Conservation (phyloP, 2,329 filamentous ascomycete species). For the Sarocladiaceae sp. region DNA sequence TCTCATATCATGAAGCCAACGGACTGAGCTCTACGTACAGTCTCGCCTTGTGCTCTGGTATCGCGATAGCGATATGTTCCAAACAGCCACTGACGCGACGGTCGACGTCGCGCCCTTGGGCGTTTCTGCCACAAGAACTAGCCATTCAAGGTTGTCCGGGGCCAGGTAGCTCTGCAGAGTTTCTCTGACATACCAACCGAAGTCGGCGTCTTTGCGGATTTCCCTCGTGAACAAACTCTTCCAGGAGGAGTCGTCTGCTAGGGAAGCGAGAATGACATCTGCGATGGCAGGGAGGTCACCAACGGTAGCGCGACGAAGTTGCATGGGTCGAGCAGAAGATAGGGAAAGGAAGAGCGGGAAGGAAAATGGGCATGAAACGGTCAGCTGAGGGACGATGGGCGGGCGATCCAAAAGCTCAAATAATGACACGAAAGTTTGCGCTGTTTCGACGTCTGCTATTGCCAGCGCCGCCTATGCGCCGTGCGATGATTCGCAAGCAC, state of each 20-base stretch:
- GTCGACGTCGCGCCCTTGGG: background rate
- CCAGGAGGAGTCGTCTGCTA: background rate
- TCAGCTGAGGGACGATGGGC: background rate
- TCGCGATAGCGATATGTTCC: background rate
- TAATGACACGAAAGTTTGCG: too few relatives aligned
- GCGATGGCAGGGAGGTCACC: constrained; percentile 1
- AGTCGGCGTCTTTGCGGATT: background rate
- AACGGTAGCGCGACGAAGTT: background rate
- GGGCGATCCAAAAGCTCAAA: too few relatives aligned
- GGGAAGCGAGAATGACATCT: background rate
- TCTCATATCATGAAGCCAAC: background rate
- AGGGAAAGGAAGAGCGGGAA: background rate
- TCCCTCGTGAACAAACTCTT: background rate
- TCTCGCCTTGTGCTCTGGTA: background rate
- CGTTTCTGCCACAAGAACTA: background rate
- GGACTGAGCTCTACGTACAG: background rate
- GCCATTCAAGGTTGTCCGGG: background rate
- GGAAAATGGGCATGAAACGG: background rate
- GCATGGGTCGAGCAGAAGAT: background rate
- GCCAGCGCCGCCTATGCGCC: too few relatives aligned
- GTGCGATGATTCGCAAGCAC: too few relatives aligned
- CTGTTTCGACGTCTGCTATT: too few relatives aligned
- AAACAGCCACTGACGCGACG: background rate
- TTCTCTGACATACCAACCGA: background rate
- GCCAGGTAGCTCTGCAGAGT: background rate